A percentile compares a stretch with the other conserved stretches of the same genome.
These are phyloP conservation scores for Arabidopsis thaliana DNA, from an alignment of 345 rosid genomes.

Conservation along the genomic window TAIR10.1 NC_003071.7:16005001-16005500, in stretches of 20 bases:
- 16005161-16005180: conserved; percentile 19
- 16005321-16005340: not conserved
- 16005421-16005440: conserved; percentile 66
- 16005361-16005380: not conserved
- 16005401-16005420: conserved; percentile 55
- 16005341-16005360: not conserved
- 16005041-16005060: conserved; percentile 56
- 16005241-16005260: conserved; percentile 72
- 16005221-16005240: conserved; percentile 52
- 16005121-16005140: conserved; percentile 63
- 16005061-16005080: conserved; percentile 64
- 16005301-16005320: conserved; percentile 18
- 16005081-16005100: conserved; percentile 55
- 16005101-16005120: conserved; percentile 61
- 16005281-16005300: conserved; percentile 62
- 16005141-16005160: conserved; percentile 31
- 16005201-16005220: conserved; percentile 64
- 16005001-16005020: conserved; percentile 20
- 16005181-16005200: conserved; percentile 12
- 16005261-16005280: conserved; percentile 67
- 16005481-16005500: conserved; percentile 48
- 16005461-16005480: conserved; percentile 53
- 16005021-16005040: conserved; percentile 33
- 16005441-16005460: conserved; percentile 80
- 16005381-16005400: conserved; percentile 64